phyloP scores from a whole-genome alignment of 306 rosid species.

The Dalbergia cultrata region DNA sequence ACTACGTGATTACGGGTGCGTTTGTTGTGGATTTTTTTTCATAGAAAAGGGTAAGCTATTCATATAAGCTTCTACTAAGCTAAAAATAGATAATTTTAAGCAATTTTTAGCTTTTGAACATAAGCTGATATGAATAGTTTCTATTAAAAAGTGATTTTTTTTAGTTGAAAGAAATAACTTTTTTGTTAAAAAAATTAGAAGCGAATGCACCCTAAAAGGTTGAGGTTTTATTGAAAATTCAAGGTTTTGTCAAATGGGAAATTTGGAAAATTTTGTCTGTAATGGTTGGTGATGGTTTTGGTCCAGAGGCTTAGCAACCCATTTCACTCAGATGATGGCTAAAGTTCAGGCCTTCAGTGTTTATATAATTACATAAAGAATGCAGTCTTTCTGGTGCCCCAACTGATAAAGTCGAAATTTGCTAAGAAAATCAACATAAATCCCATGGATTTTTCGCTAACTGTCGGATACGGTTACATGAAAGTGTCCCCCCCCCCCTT shows the following conservation, averaged over 20 bases:
- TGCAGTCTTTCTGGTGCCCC: neutral
- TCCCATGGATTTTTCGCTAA: neutral
- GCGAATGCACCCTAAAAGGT: neutral
- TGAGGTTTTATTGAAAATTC: slow-evolving; percentile 11
- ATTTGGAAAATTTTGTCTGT: slow-evolving; percentile 5
- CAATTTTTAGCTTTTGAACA: no score
- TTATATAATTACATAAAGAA: neutral
- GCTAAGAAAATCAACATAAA: slow-evolving; percentile 10
- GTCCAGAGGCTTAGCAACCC: slow-evolving; percentile 4
- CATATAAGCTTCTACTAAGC: no score
- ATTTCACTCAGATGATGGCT: slow-evolving; percentile 4
- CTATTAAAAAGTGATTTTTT: no score
- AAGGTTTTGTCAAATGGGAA: slow-evolving; percentile 7
- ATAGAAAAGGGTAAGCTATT: no score
- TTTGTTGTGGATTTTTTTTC: no score
- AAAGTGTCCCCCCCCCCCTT: neutral
- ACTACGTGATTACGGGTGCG: no score
- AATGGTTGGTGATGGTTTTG: slow-evolving; percentile 15
- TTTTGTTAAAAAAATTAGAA: no score
- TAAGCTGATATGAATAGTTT: no score
- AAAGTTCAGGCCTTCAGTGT: slow-evolving; percentile 21
- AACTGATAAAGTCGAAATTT: slow-evolving; percentile 14
- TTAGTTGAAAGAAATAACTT: no score
- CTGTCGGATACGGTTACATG: slow-evolving; percentile 12
- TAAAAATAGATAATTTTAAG: no score